phyloP scores from a whole-genome alignment of 768 basidiomycete species.

The Artomyces pyxidatus region DNA sequence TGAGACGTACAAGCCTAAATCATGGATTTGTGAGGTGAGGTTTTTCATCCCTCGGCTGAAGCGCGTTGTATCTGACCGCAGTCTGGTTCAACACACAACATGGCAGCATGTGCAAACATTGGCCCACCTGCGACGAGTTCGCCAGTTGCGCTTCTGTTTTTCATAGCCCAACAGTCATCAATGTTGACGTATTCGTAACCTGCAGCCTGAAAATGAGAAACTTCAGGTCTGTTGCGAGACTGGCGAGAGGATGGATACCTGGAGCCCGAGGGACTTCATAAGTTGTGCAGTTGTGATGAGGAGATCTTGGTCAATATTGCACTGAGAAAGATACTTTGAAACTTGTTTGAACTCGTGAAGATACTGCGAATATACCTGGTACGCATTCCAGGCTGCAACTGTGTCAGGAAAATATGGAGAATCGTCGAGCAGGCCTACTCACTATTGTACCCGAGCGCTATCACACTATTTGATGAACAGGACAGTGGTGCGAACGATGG shows the following conservation, averaged over 20 bases:
- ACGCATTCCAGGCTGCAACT: conserved; percentile 57
- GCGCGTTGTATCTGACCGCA: conserved; percentile 33
- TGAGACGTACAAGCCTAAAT: conserved; percentile 48
- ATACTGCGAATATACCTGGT: conserved; percentile 36
- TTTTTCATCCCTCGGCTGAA: conserved; percentile 54
- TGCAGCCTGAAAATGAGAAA: conserved; percentile 19
- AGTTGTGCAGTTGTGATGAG: conserved; percentile 41
- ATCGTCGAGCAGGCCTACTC: conserved; percentile 12
- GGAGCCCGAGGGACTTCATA: conserved; percentile 45
- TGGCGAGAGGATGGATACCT: conserved; percentile 21
- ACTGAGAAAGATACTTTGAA: conserved; percentile 28
- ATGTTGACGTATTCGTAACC: conserved; percentile 55
- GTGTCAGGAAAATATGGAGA: conserved; percentile 8
- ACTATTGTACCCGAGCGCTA: conserved; percentile 64
- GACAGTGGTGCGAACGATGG: neutral
- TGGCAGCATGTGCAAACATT: neutral
- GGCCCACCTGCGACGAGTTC: conserved; percentile 48
- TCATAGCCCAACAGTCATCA: conserved; percentile 62
- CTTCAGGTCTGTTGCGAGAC: conserved; percentile 24
- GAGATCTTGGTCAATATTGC: conserved; percentile 47
- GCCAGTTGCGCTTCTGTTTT: conserved; percentile 39
- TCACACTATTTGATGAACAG: neutral
- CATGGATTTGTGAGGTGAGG: conserved; percentile 48
- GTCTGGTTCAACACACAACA: neutral
- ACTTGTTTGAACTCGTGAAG: neutral